Evolutionary conservation across 257 asterid species (phyloP).

Genomic region (Solanum paucissectum): DNA sequence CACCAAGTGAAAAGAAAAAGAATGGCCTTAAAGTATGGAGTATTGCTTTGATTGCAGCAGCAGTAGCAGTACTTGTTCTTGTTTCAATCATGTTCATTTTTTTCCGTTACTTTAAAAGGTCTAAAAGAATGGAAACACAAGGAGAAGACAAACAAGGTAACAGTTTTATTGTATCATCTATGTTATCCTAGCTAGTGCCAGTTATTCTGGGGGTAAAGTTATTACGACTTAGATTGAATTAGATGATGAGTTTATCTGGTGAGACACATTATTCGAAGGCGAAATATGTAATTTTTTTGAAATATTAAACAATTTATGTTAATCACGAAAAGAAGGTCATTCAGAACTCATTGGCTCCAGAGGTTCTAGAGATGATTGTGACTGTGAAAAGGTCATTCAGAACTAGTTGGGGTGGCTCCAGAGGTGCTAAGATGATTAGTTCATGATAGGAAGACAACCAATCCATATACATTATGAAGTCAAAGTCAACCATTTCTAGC

Average conservation of each 20-base stretch:
- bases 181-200: neutral
- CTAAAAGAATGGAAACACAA: slow-evolving; percentile 6
- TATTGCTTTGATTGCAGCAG: slow-evolving; percentile 39
- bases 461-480: neutral
- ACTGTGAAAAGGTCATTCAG: neutral
- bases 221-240: neutral
- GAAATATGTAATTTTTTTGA: no score
- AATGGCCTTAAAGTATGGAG: slow-evolving; percentile 27
- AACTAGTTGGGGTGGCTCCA: neutral
- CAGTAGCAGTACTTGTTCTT: slow-evolving; percentile 26
- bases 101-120: slow-evolving; percentile 17
- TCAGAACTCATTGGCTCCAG: neutral
- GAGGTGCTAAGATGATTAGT: neutral
- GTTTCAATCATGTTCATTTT: slow-evolving; percentile 20
- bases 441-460: neutral
- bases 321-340: neutral
- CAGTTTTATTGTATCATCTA: neutral
- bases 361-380: no score
- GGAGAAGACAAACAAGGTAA: slow-evolving; percentile 1
- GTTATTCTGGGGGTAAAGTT: neutral
- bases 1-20: slow-evolving; percentile 7
- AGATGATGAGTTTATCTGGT: neutral
- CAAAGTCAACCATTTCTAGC: neutral
- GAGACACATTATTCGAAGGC: no score
- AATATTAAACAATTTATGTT: no score